Evolutionary conservation across 192 early-diverging fungal genomes (phyloP).

Genomic region (Podila verticillata): DNA sequence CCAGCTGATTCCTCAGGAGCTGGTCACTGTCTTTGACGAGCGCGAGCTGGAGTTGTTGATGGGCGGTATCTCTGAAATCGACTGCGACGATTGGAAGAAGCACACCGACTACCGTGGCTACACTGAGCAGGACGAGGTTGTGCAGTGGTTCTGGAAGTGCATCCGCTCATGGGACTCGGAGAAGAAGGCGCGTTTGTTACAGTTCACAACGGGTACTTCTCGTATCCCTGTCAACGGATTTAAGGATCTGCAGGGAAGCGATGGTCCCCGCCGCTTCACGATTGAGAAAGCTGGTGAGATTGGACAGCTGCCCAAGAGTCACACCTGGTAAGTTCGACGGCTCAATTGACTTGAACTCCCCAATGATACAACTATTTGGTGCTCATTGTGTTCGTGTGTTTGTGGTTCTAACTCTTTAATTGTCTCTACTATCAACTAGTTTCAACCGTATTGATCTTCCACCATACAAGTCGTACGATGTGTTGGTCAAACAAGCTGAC

Average conservation of each 20-base stretch:
- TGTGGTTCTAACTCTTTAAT: not conserved
- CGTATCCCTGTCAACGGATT: slow-evolving; percentile 98
- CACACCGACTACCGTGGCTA: slow-evolving; percentile 97
- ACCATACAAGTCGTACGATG: slow-evolving; percentile 85
- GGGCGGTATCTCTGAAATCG: slow-evolving; percentile 95
- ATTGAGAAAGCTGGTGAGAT: slow-evolving; percentile 94
- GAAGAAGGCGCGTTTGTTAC: slow-evolving; percentile 92
- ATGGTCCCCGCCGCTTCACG: slow-evolving; percentile 93
- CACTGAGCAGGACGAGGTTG: slow-evolving; percentile 92
- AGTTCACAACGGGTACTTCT: slow-evolving; percentile 97
- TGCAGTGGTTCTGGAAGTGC: slow-evolving; percentile 97
- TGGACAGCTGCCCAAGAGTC: slow-evolving; percentile 87
- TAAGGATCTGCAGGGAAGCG: slow-evolving; percentile 97
- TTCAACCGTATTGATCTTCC: slow-evolving; percentile 98
- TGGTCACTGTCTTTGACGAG: slow-evolving; percentile 96
- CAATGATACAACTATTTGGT: not conserved
- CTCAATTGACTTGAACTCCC: not conserved
- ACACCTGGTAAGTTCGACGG: slow-evolving; percentile 77
- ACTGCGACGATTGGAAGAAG: slow-evolving; percentile 99
- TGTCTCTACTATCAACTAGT: slow-evolving; percentile 44
- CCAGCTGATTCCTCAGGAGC: slow-evolving; percentile 94
- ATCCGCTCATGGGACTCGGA: slow-evolving; percentile 88
- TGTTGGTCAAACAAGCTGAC: slow-evolving; percentile 79
- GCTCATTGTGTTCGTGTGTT: not conserved
- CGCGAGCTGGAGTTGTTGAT: slow-evolving; percentile 97